Percentiles rank a stretch among this genome's conserved stretches.
These are phyloP conservation scores for Cephaloascus albidus DNA, from an alignment of 805 yeast genomes.

Conservation along the genomic window DNA sequence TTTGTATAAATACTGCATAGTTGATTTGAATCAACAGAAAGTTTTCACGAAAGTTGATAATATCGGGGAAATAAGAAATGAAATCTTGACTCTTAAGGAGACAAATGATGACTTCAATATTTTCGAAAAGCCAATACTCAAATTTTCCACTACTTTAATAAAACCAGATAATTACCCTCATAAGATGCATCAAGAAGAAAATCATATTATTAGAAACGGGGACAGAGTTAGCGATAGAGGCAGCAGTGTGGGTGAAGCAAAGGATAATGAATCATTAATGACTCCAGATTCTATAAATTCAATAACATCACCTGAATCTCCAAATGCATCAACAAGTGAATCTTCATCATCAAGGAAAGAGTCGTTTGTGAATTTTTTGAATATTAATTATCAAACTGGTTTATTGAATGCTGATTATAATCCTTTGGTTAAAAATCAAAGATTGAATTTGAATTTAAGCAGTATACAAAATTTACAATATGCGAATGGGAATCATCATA, in stretches of 20 bases:
- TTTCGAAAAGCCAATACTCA: conserved; percentile 8
- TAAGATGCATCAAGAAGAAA: neutral
- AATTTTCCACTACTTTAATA: conserved; percentile 5
- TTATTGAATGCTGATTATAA: neutral
- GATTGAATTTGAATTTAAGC: too few species aligned
- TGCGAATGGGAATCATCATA: too few species aligned
- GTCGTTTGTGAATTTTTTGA: neutral
- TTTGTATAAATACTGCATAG: conserved; percentile 19
- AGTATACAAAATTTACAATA: too few species aligned
- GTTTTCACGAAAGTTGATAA: conserved; percentile 10
- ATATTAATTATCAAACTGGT: neutral
- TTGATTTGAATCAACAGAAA: conserved; percentile 7
- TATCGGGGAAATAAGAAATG: conserved; percentile 7
- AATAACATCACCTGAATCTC: neutral
- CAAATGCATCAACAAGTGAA: neutral
- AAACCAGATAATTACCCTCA: conserved; percentile 5
- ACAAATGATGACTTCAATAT: conserved; percentile 7
- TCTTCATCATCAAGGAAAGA: neutral
- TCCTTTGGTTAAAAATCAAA: too few species aligned
- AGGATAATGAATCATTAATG: neutral
- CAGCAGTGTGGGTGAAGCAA: neutral
- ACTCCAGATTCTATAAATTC: neutral
- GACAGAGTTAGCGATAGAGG: neutral
- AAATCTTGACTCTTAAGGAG: conserved; percentile 5
- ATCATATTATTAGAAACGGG: too few species aligned